Conservation (phyloP, 1,284 basidiomycete species). For the Anthracocystis setariae region DNA sequence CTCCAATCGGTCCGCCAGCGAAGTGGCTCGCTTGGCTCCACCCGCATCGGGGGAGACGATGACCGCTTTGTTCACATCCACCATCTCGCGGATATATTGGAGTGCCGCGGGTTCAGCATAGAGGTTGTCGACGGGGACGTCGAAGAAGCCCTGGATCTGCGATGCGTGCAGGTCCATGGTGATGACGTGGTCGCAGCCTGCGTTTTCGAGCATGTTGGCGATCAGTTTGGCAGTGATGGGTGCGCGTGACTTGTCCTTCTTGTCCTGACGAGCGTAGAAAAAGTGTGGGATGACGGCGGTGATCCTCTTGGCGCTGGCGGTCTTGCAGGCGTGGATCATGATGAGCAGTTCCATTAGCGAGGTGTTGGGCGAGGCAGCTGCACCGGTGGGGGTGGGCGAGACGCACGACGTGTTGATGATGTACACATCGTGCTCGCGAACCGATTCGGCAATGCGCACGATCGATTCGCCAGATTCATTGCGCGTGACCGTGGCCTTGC, state of each 20-base stretch:
- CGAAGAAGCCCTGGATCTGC: slow-evolving; percentile 88
- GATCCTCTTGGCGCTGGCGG: slow-evolving; percentile 85
- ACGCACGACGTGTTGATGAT: slow-evolving; percentile 95
- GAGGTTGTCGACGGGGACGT: slow-evolving; percentile 99
- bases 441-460: slow-evolving; percentile 91
- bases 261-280: slow-evolving; percentile 76
- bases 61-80: slow-evolving; percentile 86
- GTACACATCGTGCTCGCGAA: slow-evolving; percentile 98
- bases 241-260: slow-evolving; percentile 98
- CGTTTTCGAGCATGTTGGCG: slow-evolving; percentile 97
- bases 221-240: slow-evolving; percentile 99
- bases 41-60: slow-evolving; percentile 99
- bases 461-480: slow-evolving; percentile 92
- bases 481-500: slow-evolving; percentile 77
- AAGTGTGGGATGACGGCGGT: slow-evolving; percentile 79
- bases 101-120: slow-evolving; percentile 98
- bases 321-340: slow-evolving; percentile 99
- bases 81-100: slow-evolving; percentile 91
- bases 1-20: slow-evolving; percentile 94
- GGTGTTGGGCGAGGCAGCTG: slow-evolving; percentile 70
- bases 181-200: slow-evolving; percentile 96
- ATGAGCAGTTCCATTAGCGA: slow-evolving; percentile 96
- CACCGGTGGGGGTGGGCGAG: slow-evolving; percentile 68
- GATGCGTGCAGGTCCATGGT: slow-evolving; percentile 68
- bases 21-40: slow-evolving; percentile 96